Conservation (phyloP, 2,329 filamentous ascomycete genomes). For the Sporothrix dimorphospora region DNA sequence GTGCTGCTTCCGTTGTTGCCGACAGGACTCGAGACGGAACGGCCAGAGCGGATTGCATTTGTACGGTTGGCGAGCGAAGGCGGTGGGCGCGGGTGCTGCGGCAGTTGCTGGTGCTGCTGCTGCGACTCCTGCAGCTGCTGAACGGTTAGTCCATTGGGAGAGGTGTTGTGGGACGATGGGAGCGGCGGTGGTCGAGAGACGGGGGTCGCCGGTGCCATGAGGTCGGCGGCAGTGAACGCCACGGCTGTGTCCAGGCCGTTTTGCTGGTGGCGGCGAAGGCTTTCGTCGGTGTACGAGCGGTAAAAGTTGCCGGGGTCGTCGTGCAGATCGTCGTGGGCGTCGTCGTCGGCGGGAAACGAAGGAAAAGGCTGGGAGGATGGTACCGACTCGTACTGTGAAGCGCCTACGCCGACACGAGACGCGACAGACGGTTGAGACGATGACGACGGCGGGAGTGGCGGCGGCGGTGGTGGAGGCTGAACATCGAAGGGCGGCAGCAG, state of each 20-base stretch:
- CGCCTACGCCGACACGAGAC: slow-evolving; percentile 16
- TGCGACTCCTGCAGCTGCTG: slow-evolving; percentile 39
- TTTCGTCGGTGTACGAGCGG: slow-evolving; percentile 29
- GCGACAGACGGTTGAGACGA: neutral
- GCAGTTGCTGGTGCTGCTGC: neutral
- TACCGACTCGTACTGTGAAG: neutral
- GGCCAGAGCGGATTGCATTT: slow-evolving; percentile 49
- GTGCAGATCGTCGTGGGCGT: slow-evolving; percentile 23
- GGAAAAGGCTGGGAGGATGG: slow-evolving; percentile 18
- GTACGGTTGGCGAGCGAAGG: slow-evolving; percentile 46
- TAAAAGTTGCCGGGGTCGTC: slow-evolving; percentile 34
- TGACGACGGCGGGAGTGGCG: neutral
- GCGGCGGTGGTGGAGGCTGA: neutral
- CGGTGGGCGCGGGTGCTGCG: slow-evolving; percentile 42
- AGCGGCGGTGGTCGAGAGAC: slow-evolving; percentile 47
- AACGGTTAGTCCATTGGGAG: slow-evolving; percentile 54
- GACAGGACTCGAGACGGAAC: slow-evolving; percentile 61
- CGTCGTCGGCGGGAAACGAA: slow-evolving; percentile 31
- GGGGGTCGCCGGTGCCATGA: slow-evolving; percentile 47
- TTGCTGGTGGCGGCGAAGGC: neutral
- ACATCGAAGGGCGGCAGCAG: slow-evolving; percentile 25
- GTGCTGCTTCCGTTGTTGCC: slow-evolving; percentile 40
- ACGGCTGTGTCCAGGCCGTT: slow-evolving; percentile 14
- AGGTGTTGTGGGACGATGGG: slow-evolving; percentile 47
- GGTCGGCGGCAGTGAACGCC: slow-evolving; percentile 34